Conservation (phyloP, 371 early-diverging fungal genomes). For the Mucor plumbeus region DNA sequence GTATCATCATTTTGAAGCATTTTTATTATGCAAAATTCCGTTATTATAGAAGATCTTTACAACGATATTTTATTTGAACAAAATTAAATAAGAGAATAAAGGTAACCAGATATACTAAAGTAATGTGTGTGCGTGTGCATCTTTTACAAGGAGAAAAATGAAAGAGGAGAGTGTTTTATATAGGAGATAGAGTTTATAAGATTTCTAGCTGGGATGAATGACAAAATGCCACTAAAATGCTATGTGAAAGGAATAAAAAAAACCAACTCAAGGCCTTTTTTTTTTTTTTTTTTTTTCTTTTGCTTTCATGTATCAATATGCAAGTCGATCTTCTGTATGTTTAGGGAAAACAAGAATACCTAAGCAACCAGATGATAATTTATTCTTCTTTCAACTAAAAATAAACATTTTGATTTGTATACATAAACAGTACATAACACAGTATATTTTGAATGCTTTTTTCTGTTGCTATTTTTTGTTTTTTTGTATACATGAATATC, state of each 20-base stretch:
- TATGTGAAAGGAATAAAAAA: constrained; percentile 2
- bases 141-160: not conserved
- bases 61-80: not conserved
- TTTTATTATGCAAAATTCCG: not conserved
- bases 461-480: not conserved
- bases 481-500: not conserved
- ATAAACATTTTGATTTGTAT: constrained; percentile 11
- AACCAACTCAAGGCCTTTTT: not conserved
- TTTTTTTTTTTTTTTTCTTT: not conserved
- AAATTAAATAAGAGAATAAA: not conserved
- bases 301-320: constrained; percentile 6
- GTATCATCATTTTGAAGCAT: not conserved
- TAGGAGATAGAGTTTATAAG: not conserved
- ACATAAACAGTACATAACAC: constrained; percentile 6
- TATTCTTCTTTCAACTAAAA: constrained; percentile 10
- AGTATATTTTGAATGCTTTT: not conserved
- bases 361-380: not conserved
- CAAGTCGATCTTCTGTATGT: constrained; percentile 15
- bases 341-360: not conserved
- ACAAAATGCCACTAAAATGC: not conserved
- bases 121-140: not conserved
- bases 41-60: not conserved
- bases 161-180: not conserved
- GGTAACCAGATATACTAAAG: not conserved
- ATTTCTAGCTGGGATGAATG: not conserved